Evolutionary conservation across 2,329 filamentous ascomycete genomes (phyloP), one percentile per base, ranked within the genome.

Genomic region (Knufia fluminis): DNA sequence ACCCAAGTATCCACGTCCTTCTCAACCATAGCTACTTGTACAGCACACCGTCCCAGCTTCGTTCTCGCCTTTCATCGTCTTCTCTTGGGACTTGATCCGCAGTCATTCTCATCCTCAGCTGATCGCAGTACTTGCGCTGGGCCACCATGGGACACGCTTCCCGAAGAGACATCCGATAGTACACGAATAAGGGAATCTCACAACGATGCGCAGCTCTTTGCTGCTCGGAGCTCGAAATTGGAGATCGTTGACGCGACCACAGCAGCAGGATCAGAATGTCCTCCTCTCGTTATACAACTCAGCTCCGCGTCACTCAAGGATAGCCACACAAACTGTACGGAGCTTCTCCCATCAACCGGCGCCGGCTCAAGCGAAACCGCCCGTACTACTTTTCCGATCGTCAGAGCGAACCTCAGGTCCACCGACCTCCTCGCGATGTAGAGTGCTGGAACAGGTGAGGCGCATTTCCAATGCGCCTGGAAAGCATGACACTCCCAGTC

Each of bases 201-300:
- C 6, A 36, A 36, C 64, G 55, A 70, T 71, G 67, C 66, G 68
- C 66, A 64, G 65, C 61, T 62, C 67, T 50, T 62, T 63, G 60
- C 60, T 67, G 53, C 64, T 67, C 51, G 62, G 51, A 44, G 54
- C 54, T 51, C 53, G 51, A 50, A 52, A 50, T 35, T 54, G 54
- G 35, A 52, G 55, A 46, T 52, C 55, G 52, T 49, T 52, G 28
- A 44, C 48, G 31, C 47, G 50, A 44, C 45, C 55, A 41, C 50
- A 52, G 28, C 53, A 53, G 28, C 51, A 57, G 22, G 57, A 59
- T 44, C 57, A 59, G 44, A 57, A 54, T 41, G 49, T 59, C 46
- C 52, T 59, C 17, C 45, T 59, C 26, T 57, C 57, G 16, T 46
- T 57, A 32, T 59, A 58, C 45, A 58, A 59, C 20, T 59, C 57